Conservation (phyloP, 2,329 filamentous ascomycete genomes). For the Clonostachys sp. region DNA sequence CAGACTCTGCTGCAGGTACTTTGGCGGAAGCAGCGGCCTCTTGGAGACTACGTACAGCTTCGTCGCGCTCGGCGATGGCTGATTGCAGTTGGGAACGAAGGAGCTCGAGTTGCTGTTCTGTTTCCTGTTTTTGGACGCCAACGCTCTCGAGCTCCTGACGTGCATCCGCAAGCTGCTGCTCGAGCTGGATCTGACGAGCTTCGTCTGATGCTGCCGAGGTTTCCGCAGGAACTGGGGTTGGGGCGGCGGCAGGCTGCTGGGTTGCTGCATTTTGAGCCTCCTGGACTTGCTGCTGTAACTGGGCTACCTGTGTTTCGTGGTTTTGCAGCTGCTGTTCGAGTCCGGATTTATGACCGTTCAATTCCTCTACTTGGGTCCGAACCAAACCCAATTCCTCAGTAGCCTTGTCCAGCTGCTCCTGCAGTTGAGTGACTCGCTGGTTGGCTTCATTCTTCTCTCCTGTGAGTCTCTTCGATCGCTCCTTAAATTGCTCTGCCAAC, state of each 20-base stretch:
- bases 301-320: slow-evolving; percentile 35
- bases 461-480: slow-evolving; percentile 48
- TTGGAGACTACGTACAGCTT: slow-evolving; percentile 38
- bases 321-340: slow-evolving; percentile 36
- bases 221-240: slow-evolving; percentile 35
- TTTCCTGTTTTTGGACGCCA: slow-evolving; percentile 61
- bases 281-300: slow-evolving; percentile 26
- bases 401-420: slow-evolving; percentile 41
- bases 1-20: slow-evolving; percentile 11
- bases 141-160: slow-evolving; percentile 62
- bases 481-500: slow-evolving; percentile 60
- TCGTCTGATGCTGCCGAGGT: slow-evolving; percentile 21
- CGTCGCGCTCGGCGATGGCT: slow-evolving; percentile 60
- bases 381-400: slow-evolving; percentile 51
- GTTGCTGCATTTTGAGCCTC: slow-evolving; percentile 21
- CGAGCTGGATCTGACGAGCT: slow-evolving; percentile 21
- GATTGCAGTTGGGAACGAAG: slow-evolving; percentile 56
- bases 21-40: slow-evolving; percentile 23
- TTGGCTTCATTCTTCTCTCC: slow-evolving; percentile 48
- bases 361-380: slow-evolving; percentile 25
- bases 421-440: slow-evolving; percentile 46
- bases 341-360: slow-evolving; percentile 21
- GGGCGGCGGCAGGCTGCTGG: slow-evolving; percentile 21
- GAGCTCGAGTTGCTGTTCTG: slow-evolving; percentile 58
- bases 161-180: slow-evolving; percentile 42